Evolutionary conservation across 2,329 filamentous ascomycete genomes (phyloP), one percentile per base, ranked within the genome.

Genomic region (Scytalidium lignicola): DNA sequence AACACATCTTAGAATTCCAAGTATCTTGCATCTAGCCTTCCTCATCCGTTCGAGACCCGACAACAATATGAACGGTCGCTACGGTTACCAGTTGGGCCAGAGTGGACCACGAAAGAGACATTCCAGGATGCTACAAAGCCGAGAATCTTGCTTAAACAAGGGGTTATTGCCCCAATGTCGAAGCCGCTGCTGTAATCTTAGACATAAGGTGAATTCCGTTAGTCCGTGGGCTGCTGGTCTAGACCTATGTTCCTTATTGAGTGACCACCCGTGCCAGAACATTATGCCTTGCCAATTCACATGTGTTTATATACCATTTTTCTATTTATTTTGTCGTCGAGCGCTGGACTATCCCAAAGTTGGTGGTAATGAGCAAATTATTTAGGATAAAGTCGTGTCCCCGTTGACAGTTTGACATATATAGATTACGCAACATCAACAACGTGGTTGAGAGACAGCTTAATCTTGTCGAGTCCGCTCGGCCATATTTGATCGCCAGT

Each of bases 101-200:
- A 99, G 69, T 99, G 92, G 91, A 83, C 85, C 58, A 97, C 92
- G n/a, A 96, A 96, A 79, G 83, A 90, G 73, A 90, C 87, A 13
- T 93, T 93, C 78, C 91, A 97, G 74, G 82, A 86, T 59, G 81
- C 81, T 53, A 95, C 88, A 51, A 95, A 92, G 78, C 93, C 93
- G 51, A 82, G 90, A 60, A 80, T 97, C 57, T 75, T 97, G 67
- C 74, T 96, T 67, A 96, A 95, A 75, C 88, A 91, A 71, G 93
- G 93, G 43, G 78, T 95, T 57, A 90, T 99, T 68, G 79, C 82
- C 61, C 88, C 93, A 39, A 88, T 99, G 80, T 82, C 85, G 50
- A 91, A 87, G 72, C 92, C 92, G 28, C 48, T 65, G 22, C 48
- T 64, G 37, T 64, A 62, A 51, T 43, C 21, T 23, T 28, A 45